phyloP scores from a whole-genome alignment of 768 basidiomycete genomes.

The Lentinula sp. region DNA sequence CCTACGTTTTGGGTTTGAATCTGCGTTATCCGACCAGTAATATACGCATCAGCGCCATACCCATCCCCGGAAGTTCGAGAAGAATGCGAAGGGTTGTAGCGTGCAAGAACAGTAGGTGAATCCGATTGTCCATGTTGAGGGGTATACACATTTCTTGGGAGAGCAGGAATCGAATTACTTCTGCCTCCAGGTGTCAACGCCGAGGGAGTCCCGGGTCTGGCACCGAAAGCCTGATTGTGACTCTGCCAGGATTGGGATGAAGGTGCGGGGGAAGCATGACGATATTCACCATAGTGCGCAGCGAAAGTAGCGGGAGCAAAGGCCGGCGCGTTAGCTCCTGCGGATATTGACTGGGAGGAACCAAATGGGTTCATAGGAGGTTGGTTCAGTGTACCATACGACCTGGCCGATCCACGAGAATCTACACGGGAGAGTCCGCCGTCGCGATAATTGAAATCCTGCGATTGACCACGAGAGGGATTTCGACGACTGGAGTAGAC shows the following conservation, averaged over 20 bases:
- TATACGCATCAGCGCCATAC: background rate
- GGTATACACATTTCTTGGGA: background rate
- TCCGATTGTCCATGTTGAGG: background rate
- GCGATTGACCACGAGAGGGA: background rate
- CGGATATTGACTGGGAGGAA: background rate
- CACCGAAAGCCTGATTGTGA: background rate
- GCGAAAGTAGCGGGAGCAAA: background rate
- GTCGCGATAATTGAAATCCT: background rate
- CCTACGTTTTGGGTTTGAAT: background rate
- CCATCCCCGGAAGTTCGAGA: background rate
- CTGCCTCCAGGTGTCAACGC: constrained; percentile 1
- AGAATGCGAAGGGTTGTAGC: background rate
- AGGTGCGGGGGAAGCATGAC: background rate
- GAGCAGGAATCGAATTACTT: background rate
- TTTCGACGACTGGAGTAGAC: background rate
- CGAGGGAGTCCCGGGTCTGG: background rate
- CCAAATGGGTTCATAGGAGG: background rate
- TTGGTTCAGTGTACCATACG: background rate
- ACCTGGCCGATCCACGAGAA: background rate
- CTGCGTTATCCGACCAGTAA: background rate
- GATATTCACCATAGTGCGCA: background rate
- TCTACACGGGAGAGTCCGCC: background rate
- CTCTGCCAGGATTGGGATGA: background rate
- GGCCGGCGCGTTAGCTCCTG: background rate
- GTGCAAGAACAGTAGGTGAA: background rate